Evolutionary conservation across 2,329 filamentous ascomycete genomes (phyloP), one percentile per base, ranked within the genome.

Genomic region (Aspergillus sp.): DNA sequence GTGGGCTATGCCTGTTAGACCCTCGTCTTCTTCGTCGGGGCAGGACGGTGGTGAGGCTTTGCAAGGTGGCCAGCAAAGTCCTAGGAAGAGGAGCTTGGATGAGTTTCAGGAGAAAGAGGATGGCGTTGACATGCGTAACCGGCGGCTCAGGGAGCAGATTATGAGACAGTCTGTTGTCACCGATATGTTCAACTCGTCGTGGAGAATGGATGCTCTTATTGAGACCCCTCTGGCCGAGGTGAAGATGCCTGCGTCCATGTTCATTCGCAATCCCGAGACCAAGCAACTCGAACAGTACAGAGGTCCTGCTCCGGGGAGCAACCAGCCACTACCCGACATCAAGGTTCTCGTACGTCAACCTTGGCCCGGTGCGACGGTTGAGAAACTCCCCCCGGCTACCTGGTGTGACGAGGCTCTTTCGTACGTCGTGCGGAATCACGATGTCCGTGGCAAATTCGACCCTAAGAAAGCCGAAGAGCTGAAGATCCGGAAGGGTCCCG

Each of bases 391-490:
- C 0, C 75, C 74, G 0, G 87, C 88, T 0, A 70, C 74, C 17
- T 85, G 84, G 4, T 81, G 81, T 1, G 73, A 74, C 23, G 82
- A 84, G 42, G 84, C 88, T 5, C 74, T 96, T 57, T 95, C 86
- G 49, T 98, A 98, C 67, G 84, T 98, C 49, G 78, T 95, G 62
- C 87, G 88, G 57, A 82, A 81, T 46, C 82, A 89, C 53, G 75
- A 83, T 33, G 78, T 85, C 46, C 81, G 93, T 46, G 93, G 93
- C 45, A 91, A 85, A 60, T 96, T 98, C 61, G 76, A 88, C 51
- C 71, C 80, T 0, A 64, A 77, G 43, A 80, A 75, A 49, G 91
- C 90, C 0, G 75, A 72, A 51, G 74, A 72, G 23, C 70, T 90
- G 2, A 84, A 84, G 1, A 79, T 97, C 0, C 69, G 71, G 17